Base-by-base conservation (phyloP, 2,329 filamentous ascomycete genomes). In the Fusarium circinatum region DNA sequence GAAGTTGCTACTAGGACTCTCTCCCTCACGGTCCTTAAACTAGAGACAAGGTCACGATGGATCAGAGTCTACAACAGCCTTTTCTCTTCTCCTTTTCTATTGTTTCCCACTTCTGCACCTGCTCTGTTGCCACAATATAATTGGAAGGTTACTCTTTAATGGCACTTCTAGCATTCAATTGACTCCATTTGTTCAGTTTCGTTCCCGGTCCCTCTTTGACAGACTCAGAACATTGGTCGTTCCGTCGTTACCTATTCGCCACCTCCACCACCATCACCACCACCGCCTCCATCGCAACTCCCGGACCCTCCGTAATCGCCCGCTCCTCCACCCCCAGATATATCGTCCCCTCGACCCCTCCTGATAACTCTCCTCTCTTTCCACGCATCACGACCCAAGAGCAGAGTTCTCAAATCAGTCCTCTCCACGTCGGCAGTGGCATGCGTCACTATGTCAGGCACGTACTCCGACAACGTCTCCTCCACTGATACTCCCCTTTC, bases 151-250 rank as follows among this genome's bases (percentile, higher is more conserved):
- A 34, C 32, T 3, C 3, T 34, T 15, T 15, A 8, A 34, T 34
- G 32, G 14, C 32, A 15, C 6, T 15, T 34, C 14, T 34, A 6
- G 1, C 32, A 34, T 34, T 34, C 32, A 34, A 34, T 8, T 34
- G 14, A 28, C 6, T 8, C 18, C 20, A 26, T 47, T 8, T 14
- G 20, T 14, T 28, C 18, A 47, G 14, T 7, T 12, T 14, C 24
- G 10, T 47, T 47, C 5, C 12, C 14, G 12, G 4, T 22, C 44
- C 18, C 18, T 10, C 24, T 28, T 28, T 3, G 5, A 15, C 8
- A 18, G 8, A 8, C 15, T 7, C 14, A 4, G 6, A 7, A 3
- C 4, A 5, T 13, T 26, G 17, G 3, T 6, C 3, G 8, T 17
- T 22, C 2, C 1, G 22, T 54, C 4, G 8, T 26, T 34, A 5